Conservation (phyloP, 2,329 filamentous ascomycete genomes). For the Clarireedia homoeocarpa region DNA sequence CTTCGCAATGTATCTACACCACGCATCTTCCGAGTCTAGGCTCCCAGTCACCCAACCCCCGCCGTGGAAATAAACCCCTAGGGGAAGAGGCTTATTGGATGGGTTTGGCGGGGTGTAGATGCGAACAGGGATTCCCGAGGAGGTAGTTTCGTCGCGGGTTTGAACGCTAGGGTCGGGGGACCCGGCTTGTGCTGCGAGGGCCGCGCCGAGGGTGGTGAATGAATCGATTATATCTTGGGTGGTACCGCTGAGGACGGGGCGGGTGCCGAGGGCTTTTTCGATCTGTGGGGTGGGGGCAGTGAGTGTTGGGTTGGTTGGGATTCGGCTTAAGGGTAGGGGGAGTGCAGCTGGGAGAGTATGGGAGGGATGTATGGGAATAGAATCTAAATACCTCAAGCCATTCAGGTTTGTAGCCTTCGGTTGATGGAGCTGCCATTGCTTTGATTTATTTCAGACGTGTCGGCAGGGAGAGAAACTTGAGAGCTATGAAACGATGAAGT, state of each 20-base stretch:
- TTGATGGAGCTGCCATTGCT: background rate
- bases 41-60: slow-evolving; percentile 53
- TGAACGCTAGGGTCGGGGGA: slow-evolving; percentile 13
- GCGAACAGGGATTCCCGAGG: slow-evolving; percentile 18
- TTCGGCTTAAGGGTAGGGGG: background rate
- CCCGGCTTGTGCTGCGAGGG: slow-evolving; percentile 12
- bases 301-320: background rate
- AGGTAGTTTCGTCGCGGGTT: slow-evolving; percentile 10
- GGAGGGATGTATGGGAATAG: background rate
- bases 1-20: slow-evolving; percentile 46
- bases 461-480: background rate
- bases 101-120: slow-evolving; percentile 19
- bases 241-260: slow-evolving; percentile 14
- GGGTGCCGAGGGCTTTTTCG: slow-evolving; percentile 17
- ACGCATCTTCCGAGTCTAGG: slow-evolving; percentile 54
- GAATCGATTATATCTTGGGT: slow-evolving; percentile 14
- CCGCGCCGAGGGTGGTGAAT: slow-evolving; percentile 10
- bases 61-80: slow-evolving; percentile 49
- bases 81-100: slow-evolving; percentile 28
- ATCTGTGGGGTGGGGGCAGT: slow-evolving; percentile 11
- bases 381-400: slow-evolving; percentile 20
- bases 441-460: background rate
- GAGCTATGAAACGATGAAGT: background rate
- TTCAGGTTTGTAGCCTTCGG: slow-evolving; percentile 13
- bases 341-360: background rate